These are phyloP conservation scores for Tarenaya hassleriana DNA, from an alignment of 345 rosid species.

Conservation along the genomic window DNA sequence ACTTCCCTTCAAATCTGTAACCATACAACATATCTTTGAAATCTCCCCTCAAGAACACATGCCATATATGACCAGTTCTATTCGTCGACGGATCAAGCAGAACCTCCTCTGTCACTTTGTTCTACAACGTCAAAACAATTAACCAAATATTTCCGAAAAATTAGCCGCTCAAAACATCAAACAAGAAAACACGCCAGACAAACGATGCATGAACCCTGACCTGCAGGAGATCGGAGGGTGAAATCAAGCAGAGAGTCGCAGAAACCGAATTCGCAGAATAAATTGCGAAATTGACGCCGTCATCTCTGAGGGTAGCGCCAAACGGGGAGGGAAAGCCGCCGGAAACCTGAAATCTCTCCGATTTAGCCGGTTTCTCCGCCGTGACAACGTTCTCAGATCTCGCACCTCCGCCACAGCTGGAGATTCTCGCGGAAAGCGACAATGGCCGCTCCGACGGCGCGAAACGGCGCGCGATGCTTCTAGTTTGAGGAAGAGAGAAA, in stretches of 20 bases:
- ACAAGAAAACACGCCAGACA: neutral
- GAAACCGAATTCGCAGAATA: conserved; percentile 67
- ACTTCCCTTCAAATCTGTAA: conserved; percentile 68
- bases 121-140: conserved; percentile 39
- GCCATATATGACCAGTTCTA: conserved; percentile 86
- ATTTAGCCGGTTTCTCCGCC: conserved; percentile 41
- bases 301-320: conserved; percentile 61
- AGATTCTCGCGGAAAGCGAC: conserved; percentile 22
- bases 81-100: conserved; percentile 55
- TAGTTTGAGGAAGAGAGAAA: neutral
- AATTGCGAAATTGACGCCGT: conserved; percentile 81
- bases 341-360: conserved; percentile 35
- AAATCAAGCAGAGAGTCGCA: conserved; percentile 65
- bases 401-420: conserved; percentile 27
- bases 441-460: conserved; percentile 18
- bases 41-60: conserved; percentile 65
- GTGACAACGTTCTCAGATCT: conserved; percentile 39
- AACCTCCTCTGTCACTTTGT: conserved; percentile 60
- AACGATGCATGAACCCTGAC: conserved; percentile 24
- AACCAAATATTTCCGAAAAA: neutral
- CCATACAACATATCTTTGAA: conserved; percentile 70
- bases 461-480: conserved; percentile 4
- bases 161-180: neutral
- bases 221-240: conserved; percentile 57
- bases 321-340: conserved; percentile 67